Conservation (phyloP, 345 rosid genomes). For the Populus euphratica region DNA sequence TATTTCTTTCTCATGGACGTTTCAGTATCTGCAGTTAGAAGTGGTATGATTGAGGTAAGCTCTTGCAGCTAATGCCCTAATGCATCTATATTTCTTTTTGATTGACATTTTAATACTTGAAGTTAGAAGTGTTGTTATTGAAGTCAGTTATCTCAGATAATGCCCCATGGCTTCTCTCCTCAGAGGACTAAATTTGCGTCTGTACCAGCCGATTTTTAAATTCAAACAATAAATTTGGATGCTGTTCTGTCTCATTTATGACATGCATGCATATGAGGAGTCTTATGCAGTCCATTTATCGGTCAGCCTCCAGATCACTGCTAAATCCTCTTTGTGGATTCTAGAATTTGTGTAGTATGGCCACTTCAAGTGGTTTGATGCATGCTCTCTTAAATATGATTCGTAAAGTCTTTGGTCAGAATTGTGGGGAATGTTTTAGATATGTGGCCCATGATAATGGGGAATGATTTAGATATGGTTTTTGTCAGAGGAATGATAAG, state of each 20-base stretch:
- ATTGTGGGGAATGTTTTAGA: neutral
- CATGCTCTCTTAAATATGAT: neutral
- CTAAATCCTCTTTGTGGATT: neutral
- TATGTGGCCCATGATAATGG: neutral
- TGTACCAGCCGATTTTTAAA: neutral
- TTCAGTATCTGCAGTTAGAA: conserved; percentile 79
- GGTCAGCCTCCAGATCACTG: neutral
- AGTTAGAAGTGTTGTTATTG: neutral
- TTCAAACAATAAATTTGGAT: neutral
- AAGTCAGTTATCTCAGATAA: neutral
- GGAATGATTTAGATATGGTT: neutral
- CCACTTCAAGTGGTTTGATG: neutral
- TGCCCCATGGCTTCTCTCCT: neutral
- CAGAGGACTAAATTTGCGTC: neutral
- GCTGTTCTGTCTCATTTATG: neutral
- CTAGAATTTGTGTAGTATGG: neutral
- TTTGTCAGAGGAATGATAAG: neutral
- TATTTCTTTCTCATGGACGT: conserved; percentile 97
- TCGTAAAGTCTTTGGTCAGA: neutral
- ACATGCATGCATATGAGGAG: no score
- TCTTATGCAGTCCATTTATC: neutral
- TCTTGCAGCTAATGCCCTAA: conserved; percentile 13
- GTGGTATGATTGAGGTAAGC: conserved; percentile 97
- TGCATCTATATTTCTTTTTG: neutral
- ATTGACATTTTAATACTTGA: neutral